Percentiles rank a stretch among this genome's conserved stretches.
phyloP scores from a whole-genome alignment of 805 yeast genomes.

The Lipomyces anomalus region DNA sequence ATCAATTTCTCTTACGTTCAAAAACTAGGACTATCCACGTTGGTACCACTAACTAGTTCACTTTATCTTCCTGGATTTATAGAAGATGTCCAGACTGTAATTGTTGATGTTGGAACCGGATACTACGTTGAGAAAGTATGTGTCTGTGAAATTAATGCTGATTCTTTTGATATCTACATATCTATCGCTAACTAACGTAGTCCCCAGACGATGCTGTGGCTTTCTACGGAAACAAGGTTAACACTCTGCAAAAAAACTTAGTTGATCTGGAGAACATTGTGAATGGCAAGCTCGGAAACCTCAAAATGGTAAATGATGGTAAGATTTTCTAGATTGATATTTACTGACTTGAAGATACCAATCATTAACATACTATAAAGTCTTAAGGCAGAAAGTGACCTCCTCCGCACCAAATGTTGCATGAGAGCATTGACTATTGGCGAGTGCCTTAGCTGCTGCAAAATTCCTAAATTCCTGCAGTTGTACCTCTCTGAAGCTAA shows the following conservation, averaged over 20 bases:
- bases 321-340: slow-evolving; percentile 9
- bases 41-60: slow-evolving; percentile 86
- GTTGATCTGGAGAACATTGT: slow-evolving; percentile 69
- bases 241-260: slow-evolving; percentile 66
- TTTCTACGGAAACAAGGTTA: slow-evolving; percentile 69
- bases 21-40: slow-evolving; percentile 43
- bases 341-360: not conserved
- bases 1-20: not conserved
- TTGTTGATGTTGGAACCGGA: slow-evolving; percentile 96
- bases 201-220: slow-evolving; percentile 54
- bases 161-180: not conserved
- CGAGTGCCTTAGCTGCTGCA: not conserved
- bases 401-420: slow-evolving; percentile 19
- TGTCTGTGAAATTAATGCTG: not conserved
- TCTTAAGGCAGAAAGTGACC: slow-evolving; percentile 19
- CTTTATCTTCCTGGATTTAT: slow-evolving; percentile 83
- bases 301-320: slow-evolving; percentile 52
- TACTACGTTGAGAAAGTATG: slow-evolving; percentile 74
- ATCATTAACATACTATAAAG: not conserved
- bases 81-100: slow-evolving; percentile 56
- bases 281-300: slow-evolving; percentile 60
- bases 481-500: no score
- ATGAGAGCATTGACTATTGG: not conserved
- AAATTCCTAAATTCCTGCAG: no score
- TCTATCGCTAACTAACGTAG: slow-evolving; percentile 12